These are phyloP conservation scores for Golovinomyces cichoracearum DNA, from an alignment of 2,329 filamentous ascomycete genomes.

Conservation along the genomic window DNA sequence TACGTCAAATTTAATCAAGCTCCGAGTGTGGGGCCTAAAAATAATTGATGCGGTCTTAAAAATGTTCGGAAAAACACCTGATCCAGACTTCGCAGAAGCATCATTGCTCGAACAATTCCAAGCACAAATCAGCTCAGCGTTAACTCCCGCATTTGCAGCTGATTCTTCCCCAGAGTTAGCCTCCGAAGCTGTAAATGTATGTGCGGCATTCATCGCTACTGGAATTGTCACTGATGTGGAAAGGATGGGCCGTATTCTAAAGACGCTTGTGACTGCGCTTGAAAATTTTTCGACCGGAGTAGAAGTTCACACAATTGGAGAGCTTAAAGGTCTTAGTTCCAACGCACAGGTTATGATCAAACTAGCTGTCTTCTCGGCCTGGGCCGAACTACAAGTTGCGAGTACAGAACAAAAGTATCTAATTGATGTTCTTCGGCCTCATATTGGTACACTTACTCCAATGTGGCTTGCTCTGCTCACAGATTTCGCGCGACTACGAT, in stretches of 20 bases:
- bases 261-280: conserved; percentile 67
- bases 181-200: conserved; percentile 88
- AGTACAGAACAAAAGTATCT: conserved; percentile 81
- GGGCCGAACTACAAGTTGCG: conserved; percentile 89
- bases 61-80: conserved; percentile 84
- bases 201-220: conserved; percentile 89
- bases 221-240: conserved; percentile 95
- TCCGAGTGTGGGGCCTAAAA: conserved; percentile 73
- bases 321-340: conserved; percentile 72
- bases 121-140: conserved; percentile 84
- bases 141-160: conserved; percentile 84
- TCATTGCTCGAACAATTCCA: conserved; percentile 95
- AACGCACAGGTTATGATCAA: conserved; percentile 98
- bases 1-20: conserved; percentile 70
- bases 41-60: conserved; percentile 84
- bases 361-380: conserved; percentile 87
- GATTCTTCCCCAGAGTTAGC: conserved; percentile 92
- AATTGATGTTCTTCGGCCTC: conserved; percentile 63
- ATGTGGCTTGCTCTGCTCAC: conserved; percentile 80
- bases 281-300: conserved; percentile 72
- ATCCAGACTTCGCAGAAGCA: conserved; percentile 93
- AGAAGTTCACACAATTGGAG: conserved; percentile 69
- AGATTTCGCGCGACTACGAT: conserved; percentile 76
- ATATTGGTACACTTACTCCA: conserved; percentile 71
- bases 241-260: conserved; percentile 93